phyloP scores from a whole-genome alignment of 352 stramenopile genomes.

The Phytophthora sp. region DNA sequence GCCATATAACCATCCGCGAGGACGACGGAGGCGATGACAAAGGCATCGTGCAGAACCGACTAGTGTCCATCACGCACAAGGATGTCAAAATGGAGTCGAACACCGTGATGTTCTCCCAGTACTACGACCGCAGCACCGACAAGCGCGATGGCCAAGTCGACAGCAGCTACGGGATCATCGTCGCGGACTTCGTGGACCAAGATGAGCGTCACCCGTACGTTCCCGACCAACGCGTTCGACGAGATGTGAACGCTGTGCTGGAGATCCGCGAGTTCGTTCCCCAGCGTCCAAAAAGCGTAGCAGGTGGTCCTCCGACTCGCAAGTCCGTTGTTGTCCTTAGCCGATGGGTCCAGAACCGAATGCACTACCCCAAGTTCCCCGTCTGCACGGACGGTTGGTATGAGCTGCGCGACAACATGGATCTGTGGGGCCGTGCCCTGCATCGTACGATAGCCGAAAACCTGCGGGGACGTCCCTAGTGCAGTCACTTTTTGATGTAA shows the following conservation, averaged over 20 bases:
- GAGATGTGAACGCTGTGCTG: conserved; percentile 36
- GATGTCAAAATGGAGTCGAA: conserved; percentile 52
- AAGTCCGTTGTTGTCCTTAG: conserved; percentile 37
- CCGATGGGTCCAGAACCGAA: conserved; percentile 37
- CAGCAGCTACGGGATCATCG: conserved; percentile 27
- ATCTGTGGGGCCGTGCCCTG: conserved; percentile 35
- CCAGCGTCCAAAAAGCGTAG: conserved; percentile 6
- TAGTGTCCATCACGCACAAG: conserved; percentile 42
- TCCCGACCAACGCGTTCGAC: conserved; percentile 26
- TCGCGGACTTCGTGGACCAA: conserved; percentile 44
- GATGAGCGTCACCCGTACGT: conserved; percentile 41
- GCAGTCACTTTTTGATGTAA: background rate
- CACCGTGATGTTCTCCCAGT: conserved; percentile 46
- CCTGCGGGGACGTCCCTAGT: conserved; percentile 9
- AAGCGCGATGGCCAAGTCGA: conserved; percentile 7
- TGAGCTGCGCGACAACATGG: conserved; percentile 36
- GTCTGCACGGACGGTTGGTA: conserved; percentile 35
- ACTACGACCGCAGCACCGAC: conserved; percentile 21
- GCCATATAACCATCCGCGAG: conserved; percentile 57
- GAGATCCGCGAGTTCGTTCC: conserved; percentile 28
- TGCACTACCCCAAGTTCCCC: conserved; percentile 38
- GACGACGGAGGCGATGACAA: conserved; percentile 48
- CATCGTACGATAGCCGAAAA: conserved; percentile 30
- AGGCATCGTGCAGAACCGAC: conserved; percentile 49
- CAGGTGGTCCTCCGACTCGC: conserved; percentile 1